Base-by-base conservation (phyloP, 192 early-diverging fungal genomes). In the Blastocladiella britannica region DNA sequence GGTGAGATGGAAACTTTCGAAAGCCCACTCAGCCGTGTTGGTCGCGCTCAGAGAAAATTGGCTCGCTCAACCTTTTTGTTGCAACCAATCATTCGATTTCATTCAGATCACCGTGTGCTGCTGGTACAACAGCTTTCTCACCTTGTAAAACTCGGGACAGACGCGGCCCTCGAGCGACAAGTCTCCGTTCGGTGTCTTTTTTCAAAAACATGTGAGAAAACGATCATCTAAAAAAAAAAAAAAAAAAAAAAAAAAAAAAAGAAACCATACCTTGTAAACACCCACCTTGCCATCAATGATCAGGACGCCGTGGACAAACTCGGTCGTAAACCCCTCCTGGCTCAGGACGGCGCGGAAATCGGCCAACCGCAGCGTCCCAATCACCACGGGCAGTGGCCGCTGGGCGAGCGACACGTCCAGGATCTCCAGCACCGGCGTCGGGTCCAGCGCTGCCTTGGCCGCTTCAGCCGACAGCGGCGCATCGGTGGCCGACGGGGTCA, bases 361-460 rank as follows among this genome's bases (percentile, higher is more conserved):
- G 57, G 86, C 84, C 53, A 97, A 72, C 29, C 78, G 77, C 25
- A 91, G 61, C 64, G 93, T 86, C 18, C 93, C 93, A 15, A 95
- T 82, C 51, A 88, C 70, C 4, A 89, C 80, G 4, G 91, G 79
- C 22, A 62, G 67, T 26, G 81, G 78, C 15, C 27, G 64, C 56
- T 70, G 70, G 51, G 58, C 59, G 22, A 59, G 28, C 22, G 60
- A 76, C 7, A 70, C 55, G 0, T 75, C 65, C 7, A 77, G 61
- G 52, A 83, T 59, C 37, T 89, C 91, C 25, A 97, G 70, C 9
- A 80, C 74, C 1, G 92, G 88, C 7, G 81, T 70, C 12, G 71
- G 75, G 5, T 78, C 78, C 28, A 78, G 75, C 20, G 69, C 62
- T 6, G 78, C 65, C 47, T 26, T 53, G 23, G 29, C 12, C 4